Evolutionary conservation across 1,284 basidiomycete genomes (phyloP), one percentile per base, ranked within the genome.

Genomic region (Psilocybe mexicana): DNA sequence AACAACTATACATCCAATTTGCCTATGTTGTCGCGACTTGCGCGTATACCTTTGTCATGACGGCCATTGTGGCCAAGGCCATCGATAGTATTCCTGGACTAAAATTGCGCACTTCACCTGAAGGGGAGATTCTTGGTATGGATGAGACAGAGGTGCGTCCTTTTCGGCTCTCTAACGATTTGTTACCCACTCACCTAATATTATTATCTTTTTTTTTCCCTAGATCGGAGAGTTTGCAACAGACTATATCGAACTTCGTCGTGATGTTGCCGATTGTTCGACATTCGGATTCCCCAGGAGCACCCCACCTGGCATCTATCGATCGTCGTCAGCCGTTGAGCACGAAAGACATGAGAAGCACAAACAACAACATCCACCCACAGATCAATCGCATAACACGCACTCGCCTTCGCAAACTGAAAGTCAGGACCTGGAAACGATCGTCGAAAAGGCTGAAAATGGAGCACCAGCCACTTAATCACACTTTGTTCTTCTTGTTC

Each of bases 71-170:
- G 48, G 87, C 84, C 35, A 90, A 90, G 72, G 72, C 72, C 12
- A 74, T 96, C 68, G 88, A 96, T 74, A 63, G 85, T 46, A 85
- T 94, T 51, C 94, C 94, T 43, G 87, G 88, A 23, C 79, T 93
- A 46, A 80, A 86, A 55, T 84, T 97, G 66, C 83, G 90, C 43
- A 84, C 86, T 23, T 82, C 83, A 14, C 84, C 86, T 36, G 87
- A 92, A 69, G 91, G 86, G 35, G 93, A 97, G 77, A 83, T 82
- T 57, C 80, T 93, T 53, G 94, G 94, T 51, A 90, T 96, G 83
- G 94, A 98, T 72, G 92, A 92, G 67, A 83, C 86, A 35, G 89
- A 94, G 80, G 88, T 91, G 64, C 63, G 83, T 57, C 35, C 56
- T 11, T 23, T 50, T n/a, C 46, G 30, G 5, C 54, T n/a, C 28